These are phyloP conservation scores for Penicillium cosmopolitanum DNA, from an alignment of 495 filamentous ascomycete species.

Conservation along the genomic window DNA sequence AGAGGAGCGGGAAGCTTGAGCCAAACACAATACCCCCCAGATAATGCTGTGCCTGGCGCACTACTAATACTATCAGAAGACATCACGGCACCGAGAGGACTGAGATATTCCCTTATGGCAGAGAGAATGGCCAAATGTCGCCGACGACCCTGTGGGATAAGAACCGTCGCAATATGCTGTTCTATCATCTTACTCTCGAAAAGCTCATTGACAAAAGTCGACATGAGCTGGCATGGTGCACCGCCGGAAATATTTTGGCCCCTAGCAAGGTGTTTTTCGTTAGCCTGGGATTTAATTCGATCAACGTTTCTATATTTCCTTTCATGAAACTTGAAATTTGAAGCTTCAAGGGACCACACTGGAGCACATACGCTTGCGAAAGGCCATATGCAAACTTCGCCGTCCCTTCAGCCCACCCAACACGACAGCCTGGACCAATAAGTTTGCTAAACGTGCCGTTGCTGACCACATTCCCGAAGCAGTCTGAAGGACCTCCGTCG, in stretches of 20 bases:
- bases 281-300: no score
- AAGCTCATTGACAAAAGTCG: conserved; percentile 62
- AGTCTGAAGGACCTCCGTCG: conserved; percentile 41
- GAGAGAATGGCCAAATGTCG: conserved; percentile 51
- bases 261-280: conserved; percentile 31
- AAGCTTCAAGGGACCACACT: neutral
- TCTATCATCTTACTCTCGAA: conserved; percentile 50
- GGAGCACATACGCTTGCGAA: conserved; percentile 50
- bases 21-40: conserved; percentile 75
- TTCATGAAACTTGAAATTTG: no score
- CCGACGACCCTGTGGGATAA: conserved; percentile 50
- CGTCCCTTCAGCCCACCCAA: conserved; percentile 72
- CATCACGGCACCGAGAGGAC: conserved; percentile 53
- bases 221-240: conserved; percentile 66
- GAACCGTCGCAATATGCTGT: conserved; percentile 44
- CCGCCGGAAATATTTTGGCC: conserved; percentile 69
- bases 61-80: conserved; percentile 33
- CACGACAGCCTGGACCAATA: conserved; percentile 65
- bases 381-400: conserved; percentile 58
- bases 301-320: neutral
- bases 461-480: conserved; percentile 67
- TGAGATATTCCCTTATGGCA: conserved; percentile 53
- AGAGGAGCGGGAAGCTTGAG: conserved; percentile 53
- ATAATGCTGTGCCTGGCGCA: conserved; percentile 45
- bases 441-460: conserved; percentile 79